Conservation (phyloP, 768 basidiomycete species). For the Dictyophora rubrovolvata region DNA sequence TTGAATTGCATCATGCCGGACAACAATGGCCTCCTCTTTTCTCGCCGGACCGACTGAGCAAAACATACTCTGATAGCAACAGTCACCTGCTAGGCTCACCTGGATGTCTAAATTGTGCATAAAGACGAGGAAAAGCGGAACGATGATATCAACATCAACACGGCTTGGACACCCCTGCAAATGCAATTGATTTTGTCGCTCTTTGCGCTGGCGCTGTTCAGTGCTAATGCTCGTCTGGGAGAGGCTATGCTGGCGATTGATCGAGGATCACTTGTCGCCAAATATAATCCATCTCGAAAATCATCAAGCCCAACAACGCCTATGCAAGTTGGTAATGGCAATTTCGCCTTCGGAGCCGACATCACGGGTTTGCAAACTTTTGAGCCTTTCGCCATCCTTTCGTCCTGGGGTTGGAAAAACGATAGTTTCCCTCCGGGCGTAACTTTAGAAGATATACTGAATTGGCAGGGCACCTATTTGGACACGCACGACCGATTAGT, state of each 20-base stretch:
- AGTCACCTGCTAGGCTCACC: neutral
- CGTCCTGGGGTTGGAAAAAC: slow-evolving; percentile 55
- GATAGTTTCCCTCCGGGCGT: slow-evolving; percentile 37
- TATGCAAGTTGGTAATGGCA: slow-evolving; percentile 52
- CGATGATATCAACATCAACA: neutral
- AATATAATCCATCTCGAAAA: slow-evolving; percentile 41
- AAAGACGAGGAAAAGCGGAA: neutral
- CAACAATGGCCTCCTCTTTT: neutral
- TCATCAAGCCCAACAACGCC: slow-evolving; percentile 38
- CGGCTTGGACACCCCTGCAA: neutral
- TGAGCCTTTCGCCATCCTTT: slow-evolving; percentile 43
- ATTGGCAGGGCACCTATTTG: slow-evolving; percentile 41
- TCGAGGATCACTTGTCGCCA: slow-evolving; percentile 34
- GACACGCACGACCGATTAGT: slow-evolving; percentile 40
- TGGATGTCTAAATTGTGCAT: neutral
- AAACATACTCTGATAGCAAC: neutral
- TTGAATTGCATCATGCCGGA: neutral
- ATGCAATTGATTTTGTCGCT: neutral
- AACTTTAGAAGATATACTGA: slow-evolving; percentile 33
- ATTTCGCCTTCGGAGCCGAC: slow-evolving; percentile 52
- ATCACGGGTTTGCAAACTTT: slow-evolving; percentile 51
- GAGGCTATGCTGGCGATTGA: slow-evolving; percentile 22
- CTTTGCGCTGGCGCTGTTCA: neutral
- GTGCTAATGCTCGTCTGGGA: no score
- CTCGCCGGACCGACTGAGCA: neutral